Base-by-base conservation (phyloP, 768 basidiomycete genomes). In the Boletus bicolor region DNA sequence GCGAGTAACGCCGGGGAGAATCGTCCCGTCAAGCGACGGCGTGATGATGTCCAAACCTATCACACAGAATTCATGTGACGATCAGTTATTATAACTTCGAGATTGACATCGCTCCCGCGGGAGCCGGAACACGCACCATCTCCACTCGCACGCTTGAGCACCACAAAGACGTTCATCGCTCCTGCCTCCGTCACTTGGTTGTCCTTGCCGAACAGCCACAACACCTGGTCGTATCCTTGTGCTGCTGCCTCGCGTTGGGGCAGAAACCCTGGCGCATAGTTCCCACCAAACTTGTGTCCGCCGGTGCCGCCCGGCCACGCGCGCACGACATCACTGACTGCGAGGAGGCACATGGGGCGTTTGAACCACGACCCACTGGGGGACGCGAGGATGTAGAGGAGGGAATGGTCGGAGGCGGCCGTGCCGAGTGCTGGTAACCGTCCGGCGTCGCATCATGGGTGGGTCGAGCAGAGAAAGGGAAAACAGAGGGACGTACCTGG, bases 1-100 rank as follows among this genome's bases (percentile, higher is more conserved):
- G 58, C 95, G 85, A 7, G 94, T 97, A 26, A 98, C 84, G 44
- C 95, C 93, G 2, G 94, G 93, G 2, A 98, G 82, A 64, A 98
- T 92, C 73, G 91, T 88, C 48, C 94, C 93, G 68, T 90, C 92
- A 56, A 97, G 75, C 14, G 92, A 89, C 2, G 95, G 91, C 1
- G 96, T 97, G 59, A 92, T 78, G 51, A 97, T 78, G 68, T 98
- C 93, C 55, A 83, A 69, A n/a, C 76, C 53, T 53, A 44, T 30
- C 28, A 5, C 28, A 30, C 28, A 30, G 6, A 28, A 24, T 24
- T 24, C 21, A 24, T 24, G 21, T 24, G 21, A 24, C 21, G 21
- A 24, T 24, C 21, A 24, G 21, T 24, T 24, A 24, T 24, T 24
- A 24, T 24, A 24, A 24, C 21, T 24, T 24, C 26, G 26, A 28